Evolutionary conservation across 2,329 filamentous ascomycete genomes (phyloP), one percentile per base, ranked within the genome.

Genomic region (Aspergillus carbonarius): DNA sequence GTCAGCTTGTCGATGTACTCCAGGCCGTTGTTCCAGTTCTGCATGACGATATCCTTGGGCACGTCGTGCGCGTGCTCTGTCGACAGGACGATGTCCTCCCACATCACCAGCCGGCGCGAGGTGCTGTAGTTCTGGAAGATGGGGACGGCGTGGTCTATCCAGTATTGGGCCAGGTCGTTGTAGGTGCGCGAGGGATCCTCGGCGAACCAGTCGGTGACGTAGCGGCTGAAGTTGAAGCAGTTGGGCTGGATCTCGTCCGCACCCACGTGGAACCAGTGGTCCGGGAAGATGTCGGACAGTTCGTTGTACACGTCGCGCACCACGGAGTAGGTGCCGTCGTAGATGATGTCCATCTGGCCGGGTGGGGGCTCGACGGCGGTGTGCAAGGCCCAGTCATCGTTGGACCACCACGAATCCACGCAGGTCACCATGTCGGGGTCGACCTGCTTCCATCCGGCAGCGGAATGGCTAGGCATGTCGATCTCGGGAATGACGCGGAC

Each of bases 401-500:
- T 86, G 37, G 81, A 84, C 84, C 83, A 86, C 83, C 83, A 86
- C 20, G 80, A 80, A 69, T 86, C 73, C 17, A 71, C 72, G 69
- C 83, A 86, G 12, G 85, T 79, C 27, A 85, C 75, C 57, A 88
- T 83, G 23, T 78, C 75, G 23, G 82, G 76, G 59, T 86, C 82
- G 6, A 86, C 75, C 60, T 83, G 82, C 55, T 81, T 76, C 82
- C 82, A 85, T 30, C 83, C 83, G 0, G 82, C 78, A 30, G 78
- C 75, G 5, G 82, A 79, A 67, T 87, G 84, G 48, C 83, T 82
- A 6, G 84, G 84, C 82, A 86, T 86, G 68, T 87, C 84, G 42
- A 86, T 80, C 65, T 87, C 84, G n/a, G 84, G 82, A 34, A 86
- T 76, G 56, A 87, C 76, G 55, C 85, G 82, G n/a, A 87, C 77